Base-by-base conservation (phyloP, 805 yeast genomes). In the Saccharomycopsis sp. region DNA sequence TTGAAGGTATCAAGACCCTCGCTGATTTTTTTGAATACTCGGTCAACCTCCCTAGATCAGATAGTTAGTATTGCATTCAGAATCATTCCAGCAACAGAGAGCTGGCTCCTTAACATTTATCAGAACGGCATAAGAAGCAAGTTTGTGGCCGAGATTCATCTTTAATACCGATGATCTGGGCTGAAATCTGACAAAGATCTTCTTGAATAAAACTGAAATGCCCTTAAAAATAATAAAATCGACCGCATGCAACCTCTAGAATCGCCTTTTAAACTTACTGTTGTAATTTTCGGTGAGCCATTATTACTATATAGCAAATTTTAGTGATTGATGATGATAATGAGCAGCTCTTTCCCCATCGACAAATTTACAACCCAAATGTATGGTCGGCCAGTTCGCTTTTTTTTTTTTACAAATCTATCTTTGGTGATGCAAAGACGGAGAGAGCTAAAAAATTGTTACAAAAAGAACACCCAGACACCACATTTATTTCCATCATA, bases 1-100 rank as follows among this genome's bases (percentile, higher is more conserved):
- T 82, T 81, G 63, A 82, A 82, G 54, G 75, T 73, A 56, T 75
- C 76, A 53, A 82, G 69, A 18, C 87, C 87, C 66, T 82, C 87
- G 47, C 75, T 68, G 56, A 82, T 80, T 69, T 80, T 81, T 67
- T 82, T 82, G 72, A 80, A 80, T 66, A 81, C 81, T 62, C 82
- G 81, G 68, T 82, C 87, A 68, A 82, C 79, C 73, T 82, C 87
- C 70, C 75, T 72, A 53, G 9, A 16, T 20, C 51, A 16, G 46
- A 52, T 50, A 23, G 51, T 51, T 50, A 18, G n/a, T 20, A 34
- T 34, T n/a, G n/a, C n/a, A n/a, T n/a, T n/a, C n/a, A n/a, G n/a
- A n/a, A n/a, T n/a, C n/a, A n/a, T n/a, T n/a, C n/a, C n/a, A n/a
- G n/a, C n/a, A n/a, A n/a, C n/a, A n/a, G n/a, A n/a, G n/a, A n/a